These are phyloP conservation scores for Corynespora cassiicola DNA, from an alignment of 2,329 filamentous ascomycete species.

Conservation along the genomic window DNA sequence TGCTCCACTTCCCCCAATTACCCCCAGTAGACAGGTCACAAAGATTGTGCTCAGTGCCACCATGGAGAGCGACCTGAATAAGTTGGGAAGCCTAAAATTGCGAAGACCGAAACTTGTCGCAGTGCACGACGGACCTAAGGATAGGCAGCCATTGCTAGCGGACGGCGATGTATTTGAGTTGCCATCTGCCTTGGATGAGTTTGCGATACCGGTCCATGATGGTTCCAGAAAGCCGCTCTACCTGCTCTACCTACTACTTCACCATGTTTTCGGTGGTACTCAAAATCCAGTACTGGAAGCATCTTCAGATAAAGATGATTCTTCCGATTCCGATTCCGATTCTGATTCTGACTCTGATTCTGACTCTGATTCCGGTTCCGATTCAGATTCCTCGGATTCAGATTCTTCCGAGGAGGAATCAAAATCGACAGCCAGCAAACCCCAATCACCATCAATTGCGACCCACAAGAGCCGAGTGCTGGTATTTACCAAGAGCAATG, in stretches of 20 bases:
- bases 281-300: background rate
- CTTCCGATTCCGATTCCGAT: slow-evolving; percentile 31
- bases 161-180: slow-evolving; percentile 60
- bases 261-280: slow-evolving; percentile 49
- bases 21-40: slow-evolving; percentile 59
- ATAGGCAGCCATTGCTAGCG: slow-evolving; percentile 23
- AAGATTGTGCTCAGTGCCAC: slow-evolving; percentile 93
- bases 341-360: slow-evolving; percentile 14
- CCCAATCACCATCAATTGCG: slow-evolving; percentile 11
- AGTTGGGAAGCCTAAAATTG: slow-evolving; percentile 76
- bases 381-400: slow-evolving; percentile 15
- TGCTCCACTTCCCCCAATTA: slow-evolving; percentile 29
- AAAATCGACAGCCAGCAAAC: too few species aligned
- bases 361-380: slow-evolving; percentile 16
- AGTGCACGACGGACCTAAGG: slow-evolving; percentile 63
- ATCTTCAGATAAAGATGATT: slow-evolving; percentile 29
- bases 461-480: slow-evolving; percentile 58
- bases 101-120: slow-evolving; percentile 77
- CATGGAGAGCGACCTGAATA: slow-evolving; percentile 84
- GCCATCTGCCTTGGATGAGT: slow-evolving; percentile 57
- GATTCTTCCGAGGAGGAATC: slow-evolving; percentile 13
- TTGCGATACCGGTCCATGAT: slow-evolving; percentile 56
- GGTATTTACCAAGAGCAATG: slow-evolving; percentile 91
- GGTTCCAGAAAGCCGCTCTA: slow-evolving; percentile 74
- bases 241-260: slow-evolving; percentile 76